Evolutionary conservation across 768 basidiomycete species (phyloP), one percentile per base, ranked within the genome.

Genomic region (Lanmaoa rubissima): DNA sequence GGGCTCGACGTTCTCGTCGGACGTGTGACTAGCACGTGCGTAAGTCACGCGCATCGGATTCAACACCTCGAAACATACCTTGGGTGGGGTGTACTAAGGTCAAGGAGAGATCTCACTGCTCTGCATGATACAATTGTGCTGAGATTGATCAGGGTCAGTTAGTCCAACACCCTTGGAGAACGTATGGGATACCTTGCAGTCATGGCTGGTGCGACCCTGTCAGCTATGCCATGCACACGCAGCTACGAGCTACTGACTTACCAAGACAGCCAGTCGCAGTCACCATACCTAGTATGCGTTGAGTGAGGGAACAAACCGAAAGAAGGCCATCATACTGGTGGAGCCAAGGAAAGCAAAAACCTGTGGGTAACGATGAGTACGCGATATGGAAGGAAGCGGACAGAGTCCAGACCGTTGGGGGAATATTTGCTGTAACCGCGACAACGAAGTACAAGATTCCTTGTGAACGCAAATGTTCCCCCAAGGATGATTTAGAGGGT

Each of bases 361-460:
- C 21, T 24, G 21, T 24, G 21, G 21, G 3, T 12, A 31, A 38
- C 1, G 8, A 34, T 58, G 10, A 47, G 24, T 28, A 38, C n/a
- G 11, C 0, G 11, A 7, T 14, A 32, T 6, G 1, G 14, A 31
- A 12, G 3, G 11, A 5, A 31, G 13, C 0, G 13, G 1, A 14
- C 1, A 8, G 11, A 16, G 28, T 39, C 1, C 51, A n/a, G 19
- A 64, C 63, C 45, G 32, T 51, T 31, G 63, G 54, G 6, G 46
- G 36, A 16, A 65, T 35, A 39, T 61, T 62, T 21, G 56, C 34
- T 2, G 58, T 3, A 3, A 57, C 54, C 2, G 59, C 54, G 4
- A 69, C 31, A 3, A 32, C 31, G 34, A 36, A 24, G 26, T 49
- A 49, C 24, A 17, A 35, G 35, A 49, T 10, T 17, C 35, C 10